A percentile compares a stretch with the other conserved stretches of the same genome.
Evolutionary conservation across 441 rosid species (phyloP).

Genomic region (Euphorbia corollata): DNA sequence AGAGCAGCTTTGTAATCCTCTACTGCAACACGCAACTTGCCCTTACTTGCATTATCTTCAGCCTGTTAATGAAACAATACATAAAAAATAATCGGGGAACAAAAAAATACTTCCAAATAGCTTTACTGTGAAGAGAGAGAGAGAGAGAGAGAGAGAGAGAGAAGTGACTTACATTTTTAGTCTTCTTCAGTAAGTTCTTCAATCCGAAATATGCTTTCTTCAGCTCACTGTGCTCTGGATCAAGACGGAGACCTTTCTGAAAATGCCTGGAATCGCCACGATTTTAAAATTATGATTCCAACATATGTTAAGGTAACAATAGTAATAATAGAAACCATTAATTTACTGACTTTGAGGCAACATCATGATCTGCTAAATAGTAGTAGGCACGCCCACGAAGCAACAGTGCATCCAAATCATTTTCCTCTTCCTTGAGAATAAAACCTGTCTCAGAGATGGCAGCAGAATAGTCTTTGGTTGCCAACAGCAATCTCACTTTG

Average conservation of each 20-base stretch:
- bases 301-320: background rate
- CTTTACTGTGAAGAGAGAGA: slow-evolving; percentile 2
- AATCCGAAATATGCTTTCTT: slow-evolving; percentile 94
- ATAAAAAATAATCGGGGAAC: background rate
- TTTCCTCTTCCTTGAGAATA: slow-evolving; percentile 85
- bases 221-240: slow-evolving; percentile 88
- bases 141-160: slow-evolving; percentile 4
- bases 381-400: slow-evolving; percentile 96
- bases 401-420: slow-evolving; percentile 76
- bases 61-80: slow-evolving; percentile 43
- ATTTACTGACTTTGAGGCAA: slow-evolving; percentile 65
- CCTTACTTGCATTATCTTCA: slow-evolving; percentile 78
- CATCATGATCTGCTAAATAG: slow-evolving; percentile 94
- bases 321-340: background rate
- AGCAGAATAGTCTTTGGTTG: slow-evolving; percentile 67
- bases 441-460: slow-evolving; percentile 75
- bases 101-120: background rate
- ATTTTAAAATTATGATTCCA: slow-evolving; percentile 14
- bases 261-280: slow-evolving; percentile 58
- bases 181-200: slow-evolving; percentile 88
- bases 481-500: slow-evolving; percentile 62
- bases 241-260: slow-evolving; percentile 92
- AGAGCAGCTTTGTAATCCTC: slow-evolving; percentile 87
- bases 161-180: slow-evolving; percentile 62
- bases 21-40: slow-evolving; percentile 75